A percentile compares a stretch with the other conserved stretches of the same genome.
phyloP scores from a whole-genome alignment of 108 stramenopile species.

The Schizochytrium sp. region DNA sequence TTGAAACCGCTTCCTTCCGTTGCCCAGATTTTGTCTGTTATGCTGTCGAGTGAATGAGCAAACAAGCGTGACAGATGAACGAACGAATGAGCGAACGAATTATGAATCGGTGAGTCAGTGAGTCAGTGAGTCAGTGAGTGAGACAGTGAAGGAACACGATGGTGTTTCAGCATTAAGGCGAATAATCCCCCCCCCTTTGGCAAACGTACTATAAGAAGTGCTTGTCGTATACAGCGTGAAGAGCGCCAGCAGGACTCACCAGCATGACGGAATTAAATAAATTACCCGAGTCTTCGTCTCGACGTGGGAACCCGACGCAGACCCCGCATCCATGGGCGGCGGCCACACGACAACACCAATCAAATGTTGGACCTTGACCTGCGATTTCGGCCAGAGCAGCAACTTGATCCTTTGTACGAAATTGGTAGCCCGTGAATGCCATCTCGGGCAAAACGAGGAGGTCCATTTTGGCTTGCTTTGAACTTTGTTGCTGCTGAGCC shows the following conservation, averaged over 20 bases:
- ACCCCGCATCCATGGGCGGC: neutral
- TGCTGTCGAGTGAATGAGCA: neutral
- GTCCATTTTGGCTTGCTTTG: neutral
- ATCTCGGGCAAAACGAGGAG: neutral
- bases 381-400: neutral
- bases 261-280: neutral
- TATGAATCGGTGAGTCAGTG: neutral
- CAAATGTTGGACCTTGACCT: neutral
- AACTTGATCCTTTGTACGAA: neutral
- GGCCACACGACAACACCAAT: neutral
- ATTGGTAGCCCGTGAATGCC: neutral
- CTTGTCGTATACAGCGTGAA: neutral
- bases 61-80: neutral
- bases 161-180: neutral
- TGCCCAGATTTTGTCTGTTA: neutral
- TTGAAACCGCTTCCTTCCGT: neutral
- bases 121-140: neutral
- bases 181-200: neutral
- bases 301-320: neutral
- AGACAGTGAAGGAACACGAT: neutral
- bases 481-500: neutral
- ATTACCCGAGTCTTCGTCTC: neutral
- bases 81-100: neutral
- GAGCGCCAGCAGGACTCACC: neutral
- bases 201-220: neutral